These are phyloP conservation scores for Ajuga chamaepitys DNA, from an alignment of 257 asterid species.

Conservation along the genomic window DNA sequence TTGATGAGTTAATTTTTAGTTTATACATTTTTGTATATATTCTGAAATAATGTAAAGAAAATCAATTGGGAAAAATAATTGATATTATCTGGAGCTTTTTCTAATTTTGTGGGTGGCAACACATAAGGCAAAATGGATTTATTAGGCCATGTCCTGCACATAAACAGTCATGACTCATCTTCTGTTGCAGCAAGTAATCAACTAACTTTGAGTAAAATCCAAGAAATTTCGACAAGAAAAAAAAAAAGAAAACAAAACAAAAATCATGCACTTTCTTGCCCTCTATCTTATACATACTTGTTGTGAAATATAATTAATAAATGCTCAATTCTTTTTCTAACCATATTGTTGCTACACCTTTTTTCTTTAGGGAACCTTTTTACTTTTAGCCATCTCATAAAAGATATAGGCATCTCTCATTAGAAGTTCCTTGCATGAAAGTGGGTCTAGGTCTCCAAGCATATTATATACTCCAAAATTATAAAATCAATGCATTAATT, in stretches of 20 bases:
- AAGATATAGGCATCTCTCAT: too few species aligned
- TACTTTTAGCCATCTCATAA: too few species aligned
- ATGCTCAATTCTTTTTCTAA: too few species aligned
- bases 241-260: neutral
- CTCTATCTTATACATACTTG: too few species aligned
- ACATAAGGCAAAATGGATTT: constrained; percentile 6
- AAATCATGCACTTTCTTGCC: neutral
- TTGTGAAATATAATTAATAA: too few species aligned
- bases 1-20: neutral
- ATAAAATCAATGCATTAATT: too few species aligned
- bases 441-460: too few species aligned
- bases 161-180: constrained; percentile 23
- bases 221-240: neutral
- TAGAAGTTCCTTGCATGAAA: too few species aligned
- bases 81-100: neutral
- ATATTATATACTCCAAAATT: too few species aligned
- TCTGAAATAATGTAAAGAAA: neutral
- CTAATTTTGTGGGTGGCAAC: constrained; percentile 9
- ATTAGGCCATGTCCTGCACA: constrained; percentile 25
- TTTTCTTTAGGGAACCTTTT: too few species aligned
- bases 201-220: constrained; percentile 26
- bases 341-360: too few species aligned
- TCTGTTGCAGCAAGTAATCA: constrained; percentile 25
- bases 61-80: neutral
- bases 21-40: neutral